These are phyloP conservation scores for Arabis hirsuta DNA, from an alignment of 345 rosid genomes.

Conservation along the genomic window DNA sequence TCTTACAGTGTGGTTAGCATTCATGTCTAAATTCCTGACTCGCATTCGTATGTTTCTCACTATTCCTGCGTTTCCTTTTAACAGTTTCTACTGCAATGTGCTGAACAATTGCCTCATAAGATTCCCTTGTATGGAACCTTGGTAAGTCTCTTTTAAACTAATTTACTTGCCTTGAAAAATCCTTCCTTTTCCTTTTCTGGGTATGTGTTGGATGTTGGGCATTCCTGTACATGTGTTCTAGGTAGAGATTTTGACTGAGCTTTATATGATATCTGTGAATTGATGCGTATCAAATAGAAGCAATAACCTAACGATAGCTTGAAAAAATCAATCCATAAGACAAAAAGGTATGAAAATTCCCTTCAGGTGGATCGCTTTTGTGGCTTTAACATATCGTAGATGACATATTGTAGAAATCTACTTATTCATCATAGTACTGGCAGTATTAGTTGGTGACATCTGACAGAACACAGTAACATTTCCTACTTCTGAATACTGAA, in stretches of 20 bases:
- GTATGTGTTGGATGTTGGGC: neutral
- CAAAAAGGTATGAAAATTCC: no score
- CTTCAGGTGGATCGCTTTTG: no score
- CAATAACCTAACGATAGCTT: neutral
- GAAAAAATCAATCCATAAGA: neutral
- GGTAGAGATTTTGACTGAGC: slow-evolving; percentile 7
- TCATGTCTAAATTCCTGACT: neutral
- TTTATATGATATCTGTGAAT: neutral
- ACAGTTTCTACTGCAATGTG: slow-evolving; percentile 85
- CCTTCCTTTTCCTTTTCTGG: neutral
- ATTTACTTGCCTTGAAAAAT: neutral
- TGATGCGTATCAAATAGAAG: neutral
- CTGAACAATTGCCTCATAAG: slow-evolving; percentile 93
- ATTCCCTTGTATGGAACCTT: slow-evolving; percentile 82
- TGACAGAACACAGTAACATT: neutral
- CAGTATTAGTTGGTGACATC: no score
- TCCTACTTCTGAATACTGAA: slow-evolving; percentile 8
- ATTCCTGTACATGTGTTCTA: slow-evolving; percentile 9
- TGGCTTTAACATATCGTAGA: no score
- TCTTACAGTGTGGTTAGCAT: no score
- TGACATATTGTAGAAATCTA: neutral
- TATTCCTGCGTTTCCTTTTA: slow-evolving; percentile 1
- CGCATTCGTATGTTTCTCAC: neutral
- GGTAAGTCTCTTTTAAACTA: slow-evolving; percentile 57
- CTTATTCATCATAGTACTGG: neutral